Conservation (phyloP, 208 protist species). For the Trypanosomatidae sp. region DNA sequence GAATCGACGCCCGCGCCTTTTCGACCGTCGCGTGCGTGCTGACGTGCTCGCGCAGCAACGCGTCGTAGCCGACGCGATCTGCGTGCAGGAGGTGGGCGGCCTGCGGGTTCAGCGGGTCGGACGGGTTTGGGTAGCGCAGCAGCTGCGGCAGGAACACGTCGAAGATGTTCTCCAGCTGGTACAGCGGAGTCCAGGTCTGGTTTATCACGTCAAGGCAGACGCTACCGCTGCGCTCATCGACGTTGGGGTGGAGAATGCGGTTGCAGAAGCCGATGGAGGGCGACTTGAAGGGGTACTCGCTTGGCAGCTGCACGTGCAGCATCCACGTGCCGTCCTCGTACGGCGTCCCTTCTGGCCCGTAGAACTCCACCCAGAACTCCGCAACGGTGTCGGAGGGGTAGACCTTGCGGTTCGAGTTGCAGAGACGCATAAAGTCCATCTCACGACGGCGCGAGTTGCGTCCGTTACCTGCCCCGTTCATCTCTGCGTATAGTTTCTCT, state of each 20-base stretch:
- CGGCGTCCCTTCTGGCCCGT: conserved; percentile 95
- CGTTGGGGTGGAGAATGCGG: conserved; percentile 98
- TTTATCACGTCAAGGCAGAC: conserved; percentile 99
- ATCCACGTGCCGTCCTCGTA: conserved; percentile 97
- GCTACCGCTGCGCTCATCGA: conserved; percentile 97
- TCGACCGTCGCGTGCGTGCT: conserved; percentile 62
- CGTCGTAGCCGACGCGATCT: conserved; percentile 83
- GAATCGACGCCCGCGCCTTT: conserved; percentile 44
- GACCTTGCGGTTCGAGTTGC: conserved; percentile 94
- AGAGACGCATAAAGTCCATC: conserved; percentile 98
- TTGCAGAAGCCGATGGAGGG: conserved; percentile 99
- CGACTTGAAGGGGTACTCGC: conserved; percentile 98
- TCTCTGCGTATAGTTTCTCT: no score
- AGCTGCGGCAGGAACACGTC: conserved; percentile 98
- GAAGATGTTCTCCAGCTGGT: conserved; percentile 93
- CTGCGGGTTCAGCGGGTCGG: conserved; percentile 97
- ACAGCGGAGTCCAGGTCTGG: conserved; percentile 99
- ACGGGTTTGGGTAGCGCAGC: conserved; percentile 97
- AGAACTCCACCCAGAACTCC: conserved; percentile 97
- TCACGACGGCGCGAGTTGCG: conserved; percentile 75
- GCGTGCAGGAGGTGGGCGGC: conserved; percentile 93
- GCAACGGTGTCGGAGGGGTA: conserved; percentile 90
- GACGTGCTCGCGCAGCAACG: conserved; percentile 68
- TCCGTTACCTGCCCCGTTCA: conserved; percentile 25
- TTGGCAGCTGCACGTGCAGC: conserved; percentile 95